Base-by-base conservation (phyloP, 1,139 yeast genomes). In the Spencermartinsiella ligniputridi region DNA sequence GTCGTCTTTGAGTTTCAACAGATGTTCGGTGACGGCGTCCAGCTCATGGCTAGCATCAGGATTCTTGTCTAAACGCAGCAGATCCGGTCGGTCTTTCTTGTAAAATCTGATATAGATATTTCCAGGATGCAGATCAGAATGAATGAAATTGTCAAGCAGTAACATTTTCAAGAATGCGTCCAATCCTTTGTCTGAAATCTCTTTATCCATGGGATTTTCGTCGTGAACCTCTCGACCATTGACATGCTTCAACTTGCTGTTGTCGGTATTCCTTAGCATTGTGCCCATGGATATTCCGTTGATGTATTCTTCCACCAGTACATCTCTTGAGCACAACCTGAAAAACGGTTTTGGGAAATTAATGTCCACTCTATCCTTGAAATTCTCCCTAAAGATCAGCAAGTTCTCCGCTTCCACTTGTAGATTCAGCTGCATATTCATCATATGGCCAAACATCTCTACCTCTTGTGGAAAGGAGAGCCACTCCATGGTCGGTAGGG, bases 401-500 rank as follows among this genome's bases (percentile, higher is more conserved):
- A 92, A 69, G 60, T 92, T 92, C 53, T 83, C 70, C 0, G 94
- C 95, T 62, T 92, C 98, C 30, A 92, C 87, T 54, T 97, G 72
- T 47, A 92, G 68, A 63, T 92, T 98, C 48, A 94, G 68, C 63
- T 92, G 99, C 42, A 88, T 66, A 41, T 81, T 78, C 97, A 92
- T 92, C 68, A 94, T 75, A 1, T 80, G 70, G 1, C 88, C 75
- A 63, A 92, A 92, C 57, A 89, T 95, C 35, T 81, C 86, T 2
- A 92, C 97, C 63, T 94, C 98, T 51, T 83, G 95, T 0, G 97
- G 98, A 41, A 92, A 69, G 3, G 96, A 87, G 5, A 92, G 70
- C 99, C 99, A 92, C 63, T 92, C 97, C 96, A 92, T 87, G 0
- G 96, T 88, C 1, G 98, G 99, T 2, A 90, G 70, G 15, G 64